These are phyloP conservation scores for Penicillium oxalicum DNA, from an alignment of 2,329 filamentous ascomycete genomes.

Conservation along the genomic window DNA sequence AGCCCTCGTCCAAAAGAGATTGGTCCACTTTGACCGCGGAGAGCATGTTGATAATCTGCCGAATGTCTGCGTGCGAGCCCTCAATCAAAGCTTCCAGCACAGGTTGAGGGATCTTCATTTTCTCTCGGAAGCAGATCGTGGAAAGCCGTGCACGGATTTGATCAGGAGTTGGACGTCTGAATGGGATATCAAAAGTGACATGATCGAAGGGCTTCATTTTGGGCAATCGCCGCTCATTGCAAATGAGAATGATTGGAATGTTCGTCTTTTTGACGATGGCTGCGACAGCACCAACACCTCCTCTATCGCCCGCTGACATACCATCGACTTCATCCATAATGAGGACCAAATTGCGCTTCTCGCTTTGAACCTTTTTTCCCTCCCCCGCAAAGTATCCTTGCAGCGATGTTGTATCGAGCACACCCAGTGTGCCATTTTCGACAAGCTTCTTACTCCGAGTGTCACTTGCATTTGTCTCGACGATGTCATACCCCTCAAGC, in stretches of 20 bases:
- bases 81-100: conserved; percentile 93
- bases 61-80: conserved; percentile 90
- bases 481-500: conserved; percentile 83
- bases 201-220: conserved; percentile 99
- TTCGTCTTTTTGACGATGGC: conserved; percentile 93
- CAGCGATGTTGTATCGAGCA: conserved; percentile 88
- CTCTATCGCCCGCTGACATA: conserved; percentile 95
- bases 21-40: conserved; percentile 88
- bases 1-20: conserved; percentile 68
- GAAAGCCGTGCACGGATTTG: conserved; percentile 88
- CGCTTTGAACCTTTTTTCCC: conserved; percentile 68
- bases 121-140: conserved; percentile 90
- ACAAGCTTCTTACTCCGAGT: conserved; percentile 93
- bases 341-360: conserved; percentile 88
- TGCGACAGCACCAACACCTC: conserved; percentile 88
- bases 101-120: conserved; percentile 71
- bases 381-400: conserved; percentile 84
- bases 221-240: conserved; percentile 84
- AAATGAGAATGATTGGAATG: conserved; percentile 92
- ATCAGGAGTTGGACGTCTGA: conserved; percentile 82
- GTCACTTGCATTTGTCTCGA: conserved; percentile 95
- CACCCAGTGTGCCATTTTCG: conserved; percentile 78
- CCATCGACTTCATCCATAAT: conserved; percentile 99
- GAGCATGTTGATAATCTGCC: conserved; percentile 98
- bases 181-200: conserved; percentile 76